phyloP scores from a whole-genome alignment of 1,284 basidiomycete species.

The Pholiota adiposa region DNA sequence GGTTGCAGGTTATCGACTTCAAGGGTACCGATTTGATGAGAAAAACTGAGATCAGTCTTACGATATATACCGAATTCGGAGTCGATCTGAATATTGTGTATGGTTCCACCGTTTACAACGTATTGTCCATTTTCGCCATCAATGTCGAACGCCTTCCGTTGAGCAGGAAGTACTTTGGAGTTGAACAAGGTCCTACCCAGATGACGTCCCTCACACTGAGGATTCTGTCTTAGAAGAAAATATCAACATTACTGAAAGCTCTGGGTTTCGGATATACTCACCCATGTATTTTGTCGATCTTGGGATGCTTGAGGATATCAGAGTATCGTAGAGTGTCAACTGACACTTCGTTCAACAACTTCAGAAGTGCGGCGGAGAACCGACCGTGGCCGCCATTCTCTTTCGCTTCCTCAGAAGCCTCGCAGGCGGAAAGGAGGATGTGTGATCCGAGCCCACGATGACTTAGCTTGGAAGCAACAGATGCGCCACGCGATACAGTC shows the following conservation, averaged over 20 bases:
- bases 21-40: not conserved
- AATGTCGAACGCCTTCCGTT: not conserved
- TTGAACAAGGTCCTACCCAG: conserved; percentile 13
- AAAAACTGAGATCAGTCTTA: not conserved
- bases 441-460: conserved; percentile 10
- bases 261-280: not conserved
- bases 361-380: conserved; percentile 15
- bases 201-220: conserved; percentile 14
- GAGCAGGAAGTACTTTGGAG: not conserved
- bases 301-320: not conserved
- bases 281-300: conserved; percentile 11
- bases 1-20: not conserved
- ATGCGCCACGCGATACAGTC: not conserved
- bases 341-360: conserved; percentile 1
- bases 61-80: conserved; percentile 1
- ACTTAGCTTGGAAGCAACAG: not conserved
- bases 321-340: conserved; percentile 10
- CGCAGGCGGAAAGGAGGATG: conserved; percentile 17
- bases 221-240: conserved; percentile 8
- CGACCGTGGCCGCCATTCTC: conserved; percentile 9
- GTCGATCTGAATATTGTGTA: not conserved
- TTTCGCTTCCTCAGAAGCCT: not conserved
- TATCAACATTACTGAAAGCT: not conserved
- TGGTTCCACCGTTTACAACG: not conserved
- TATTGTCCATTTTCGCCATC: not conserved